phyloP scores from a whole-genome alignment of 495 filamentous ascomycete species.

The Penicillium ochrochloron region DNA sequence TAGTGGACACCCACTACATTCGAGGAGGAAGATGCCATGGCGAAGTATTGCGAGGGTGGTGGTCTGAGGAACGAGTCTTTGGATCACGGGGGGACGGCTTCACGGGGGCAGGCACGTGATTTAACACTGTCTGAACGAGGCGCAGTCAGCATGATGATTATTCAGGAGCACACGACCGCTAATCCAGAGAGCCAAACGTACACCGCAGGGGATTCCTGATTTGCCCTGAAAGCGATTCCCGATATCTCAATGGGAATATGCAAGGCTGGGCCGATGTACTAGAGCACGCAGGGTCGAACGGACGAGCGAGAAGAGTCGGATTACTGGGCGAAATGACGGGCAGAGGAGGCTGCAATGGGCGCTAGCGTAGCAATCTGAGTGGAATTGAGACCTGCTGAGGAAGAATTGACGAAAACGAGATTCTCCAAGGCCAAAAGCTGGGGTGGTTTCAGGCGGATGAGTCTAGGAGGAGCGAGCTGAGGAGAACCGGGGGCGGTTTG shows the following conservation, averaged over 20 bases:
- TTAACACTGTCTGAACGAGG: conserved; percentile 18
- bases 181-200: conserved; percentile 20
- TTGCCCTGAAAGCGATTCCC: conserved; percentile 18
- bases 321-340: conserved; percentile 5
- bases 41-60: conserved; percentile 15
- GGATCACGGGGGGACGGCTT: conserved; percentile 33
- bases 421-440: conserved; percentile 7
- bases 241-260: conserved; percentile 21
- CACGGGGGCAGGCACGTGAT: conserved; percentile 40
- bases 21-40: conserved; percentile 91
- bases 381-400: conserved; percentile 18
- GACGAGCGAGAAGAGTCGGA: neutral
- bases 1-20: conserved; percentile 99
- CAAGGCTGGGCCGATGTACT: conserved; percentile 18
- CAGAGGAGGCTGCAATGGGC: neutral
- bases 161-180: neutral
- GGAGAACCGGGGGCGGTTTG: conserved; percentile 14
- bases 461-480: conserved; percentile 12
- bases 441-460: conserved; percentile 13
- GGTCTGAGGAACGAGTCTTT: conserved; percentile 26
- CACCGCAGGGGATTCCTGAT: conserved; percentile 24
- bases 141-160: conserved; percentile 29
- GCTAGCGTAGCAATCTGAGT: conserved; percentile 2
- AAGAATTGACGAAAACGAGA: conserved; percentile 16
- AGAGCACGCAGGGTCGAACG: conserved; percentile 11